Percentiles rank a stretch among this genome's conserved stretches.
These are phyloP conservation scores for Artomyces pyxidatus DNA, from an alignment of 768 basidiomycete species.

Conservation along the genomic window DNA sequence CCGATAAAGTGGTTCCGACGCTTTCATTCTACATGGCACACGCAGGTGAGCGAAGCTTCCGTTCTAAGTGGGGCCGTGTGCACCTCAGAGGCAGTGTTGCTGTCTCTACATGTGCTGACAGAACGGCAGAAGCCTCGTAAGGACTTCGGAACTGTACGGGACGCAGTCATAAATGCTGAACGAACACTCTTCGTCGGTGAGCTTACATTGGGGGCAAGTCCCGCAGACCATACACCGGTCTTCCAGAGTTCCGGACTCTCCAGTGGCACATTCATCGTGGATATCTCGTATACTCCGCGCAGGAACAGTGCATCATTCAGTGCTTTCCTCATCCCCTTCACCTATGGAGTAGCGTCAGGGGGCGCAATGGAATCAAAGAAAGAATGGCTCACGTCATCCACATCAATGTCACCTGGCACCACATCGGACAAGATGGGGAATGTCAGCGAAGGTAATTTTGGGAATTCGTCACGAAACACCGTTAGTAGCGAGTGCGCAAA, in stretches of 20 bases:
- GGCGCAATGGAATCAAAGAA: conserved; percentile 2
- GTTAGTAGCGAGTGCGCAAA: conserved; percentile 54
- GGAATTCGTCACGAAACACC: conserved; percentile 58
- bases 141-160: conserved; percentile 15
- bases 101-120: conserved; percentile 30
- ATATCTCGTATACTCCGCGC: conserved; percentile 21
- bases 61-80: not conserved
- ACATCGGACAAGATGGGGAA: conserved; percentile 51
- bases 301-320: conserved; percentile 57
- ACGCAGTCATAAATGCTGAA: not conserved
- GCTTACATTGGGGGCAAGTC: conserved; percentile 22
- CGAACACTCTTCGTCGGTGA: no score
- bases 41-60: not conserved
- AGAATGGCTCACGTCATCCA: conserved; percentile 5
- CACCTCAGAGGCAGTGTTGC: conserved; percentile 28
- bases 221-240: conserved; percentile 20
- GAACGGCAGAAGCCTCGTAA: conserved; percentile 28
- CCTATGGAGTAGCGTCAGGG: conserved; percentile 21
- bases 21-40: conserved; percentile 27
- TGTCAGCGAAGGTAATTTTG: conserved; percentile 49
- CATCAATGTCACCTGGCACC: conserved; percentile 19
- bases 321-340: conserved; percentile 30
- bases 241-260: conserved; percentile 23
- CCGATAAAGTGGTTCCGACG: conserved; percentile 31
- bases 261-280: conserved; percentile 24